These are phyloP conservation scores for Cytospora leucostoma DNA, from an alignment of 2,329 filamentous ascomycete genomes.

Conservation along the genomic window DNA sequence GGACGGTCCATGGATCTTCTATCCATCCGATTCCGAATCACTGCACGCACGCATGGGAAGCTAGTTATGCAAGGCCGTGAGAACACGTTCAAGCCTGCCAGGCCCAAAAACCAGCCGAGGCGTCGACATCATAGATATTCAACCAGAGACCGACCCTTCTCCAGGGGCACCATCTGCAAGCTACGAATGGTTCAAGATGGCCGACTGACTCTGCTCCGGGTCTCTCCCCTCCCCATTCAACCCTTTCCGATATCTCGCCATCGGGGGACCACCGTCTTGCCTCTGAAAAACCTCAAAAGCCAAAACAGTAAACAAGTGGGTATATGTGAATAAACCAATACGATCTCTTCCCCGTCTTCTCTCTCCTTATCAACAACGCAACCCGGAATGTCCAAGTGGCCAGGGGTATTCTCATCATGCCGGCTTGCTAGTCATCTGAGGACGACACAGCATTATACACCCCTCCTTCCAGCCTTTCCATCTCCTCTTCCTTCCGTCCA, in stretches of 20 bases:
- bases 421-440: neutral
- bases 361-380: neutral
- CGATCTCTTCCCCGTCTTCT: conserved; percentile 2
- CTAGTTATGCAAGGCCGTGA: neutral
- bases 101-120: neutral
- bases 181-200: neutral
- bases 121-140: neutral
- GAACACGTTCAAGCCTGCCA: neutral
- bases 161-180: neutral
- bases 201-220: neutral
- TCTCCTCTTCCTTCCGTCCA: neutral
- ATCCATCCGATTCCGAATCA: neutral
- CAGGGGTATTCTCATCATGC: neutral
- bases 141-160: neutral
- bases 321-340: conserved; percentile 19
- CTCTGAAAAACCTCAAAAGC: conserved; percentile 7
- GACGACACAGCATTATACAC: conserved; percentile 8
- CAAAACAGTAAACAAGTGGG: conserved; percentile 16
- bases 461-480: neutral
- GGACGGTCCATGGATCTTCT: neutral
- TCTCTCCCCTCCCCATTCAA: neutral
- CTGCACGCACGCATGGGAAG: neutral
- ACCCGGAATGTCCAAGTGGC: neutral
- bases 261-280: neutral
- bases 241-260: neutral